phyloP scores from a whole-genome alignment of 345 rosid species.

The Excoecaria agallocha region DNA sequence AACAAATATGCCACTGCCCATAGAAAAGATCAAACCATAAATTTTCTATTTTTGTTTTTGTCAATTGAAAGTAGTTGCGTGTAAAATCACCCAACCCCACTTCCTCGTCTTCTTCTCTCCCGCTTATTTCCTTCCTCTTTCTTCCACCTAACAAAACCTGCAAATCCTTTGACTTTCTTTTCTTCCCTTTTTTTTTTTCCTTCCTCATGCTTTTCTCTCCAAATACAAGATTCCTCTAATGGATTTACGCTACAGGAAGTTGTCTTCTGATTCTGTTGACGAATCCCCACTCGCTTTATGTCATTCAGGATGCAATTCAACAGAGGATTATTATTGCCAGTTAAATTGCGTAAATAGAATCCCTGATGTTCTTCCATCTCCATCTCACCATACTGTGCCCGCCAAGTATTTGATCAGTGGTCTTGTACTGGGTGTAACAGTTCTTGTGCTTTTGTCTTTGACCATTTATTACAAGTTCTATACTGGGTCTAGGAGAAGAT shows the following conservation, averaged over 20 bases:
- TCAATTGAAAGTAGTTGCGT: constrained; percentile 4
- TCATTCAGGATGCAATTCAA: background rate
- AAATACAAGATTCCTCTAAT: constrained; percentile 3
- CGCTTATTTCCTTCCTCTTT: background rate
- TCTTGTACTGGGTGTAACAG: background rate
- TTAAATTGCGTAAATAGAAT: background rate
- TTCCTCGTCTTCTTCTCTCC: no score
- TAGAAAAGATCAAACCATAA: no score
- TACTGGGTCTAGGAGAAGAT: background rate
- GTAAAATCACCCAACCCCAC: background rate
- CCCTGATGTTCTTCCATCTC: background rate
- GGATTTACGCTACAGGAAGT: constrained; percentile 14
- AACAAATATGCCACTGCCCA: no score
- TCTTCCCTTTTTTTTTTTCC: no score
- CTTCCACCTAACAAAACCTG: background rate
- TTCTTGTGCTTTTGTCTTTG: background rate
- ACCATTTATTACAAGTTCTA: constrained; percentile 11
- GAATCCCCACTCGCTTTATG: background rate
- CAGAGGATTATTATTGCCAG: background rate
- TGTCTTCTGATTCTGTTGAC: background rate
- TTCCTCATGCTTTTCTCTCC: background rate
- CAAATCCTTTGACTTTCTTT: constrained; percentile 12
- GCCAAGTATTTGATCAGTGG: background rate
- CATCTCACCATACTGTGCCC: background rate
- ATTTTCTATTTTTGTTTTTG: no score